Evolutionary conservation across 2,329 filamentous ascomycete genomes (phyloP), one percentile per base, ranked within the genome.

Genomic region (Botrytis tulipae): DNA sequence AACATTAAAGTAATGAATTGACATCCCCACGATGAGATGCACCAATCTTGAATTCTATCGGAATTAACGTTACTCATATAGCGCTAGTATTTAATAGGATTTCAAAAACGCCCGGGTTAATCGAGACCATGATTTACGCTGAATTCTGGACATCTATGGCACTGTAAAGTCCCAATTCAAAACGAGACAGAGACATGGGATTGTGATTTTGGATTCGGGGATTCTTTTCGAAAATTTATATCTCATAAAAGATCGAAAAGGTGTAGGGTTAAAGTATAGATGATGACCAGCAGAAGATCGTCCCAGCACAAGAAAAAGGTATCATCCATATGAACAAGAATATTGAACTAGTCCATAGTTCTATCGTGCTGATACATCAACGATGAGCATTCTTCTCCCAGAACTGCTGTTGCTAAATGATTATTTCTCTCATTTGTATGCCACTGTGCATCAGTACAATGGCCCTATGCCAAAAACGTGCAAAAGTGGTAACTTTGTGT

Each of bases 401-500:
- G 20, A 25, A 48, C 32, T 66, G 42, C 48, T 29, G 65, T 29
- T 4, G 25, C 22, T 18, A 57, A n/a, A 48, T 68, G 48, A 57
- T 25, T 20, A 7, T 35, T 68, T 46, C 65, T 68, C 40, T 68
- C 46, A 54, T 54, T 3, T 40, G 20, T 4, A 68, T 54, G 46
- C 65, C n/a, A n/a, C n/a, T 68, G 5, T 54, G 35, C 25, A 29
- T 69, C 22, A 42, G 16, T 25, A 69, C 66, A 44, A 69, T 42
- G 7, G 4, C 35, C n/a, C 9, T 14, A 69, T 42, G 29, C 66
- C 66, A n/a, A 57, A 69, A 69, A 48, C 66, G n/a, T 42, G 35
- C 66, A n/a, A 57, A 69, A 69, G 66, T n/a, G 16, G 48, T 69
- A 32, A 25, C 48, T 40, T 68, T 32, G 18, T 57, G 10, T 42